Evolutionary conservation across 2,329 filamentous ascomycete genomes (phyloP), one percentile per base, ranked within the genome.

Genomic region (Fusarium tuaranense): DNA sequence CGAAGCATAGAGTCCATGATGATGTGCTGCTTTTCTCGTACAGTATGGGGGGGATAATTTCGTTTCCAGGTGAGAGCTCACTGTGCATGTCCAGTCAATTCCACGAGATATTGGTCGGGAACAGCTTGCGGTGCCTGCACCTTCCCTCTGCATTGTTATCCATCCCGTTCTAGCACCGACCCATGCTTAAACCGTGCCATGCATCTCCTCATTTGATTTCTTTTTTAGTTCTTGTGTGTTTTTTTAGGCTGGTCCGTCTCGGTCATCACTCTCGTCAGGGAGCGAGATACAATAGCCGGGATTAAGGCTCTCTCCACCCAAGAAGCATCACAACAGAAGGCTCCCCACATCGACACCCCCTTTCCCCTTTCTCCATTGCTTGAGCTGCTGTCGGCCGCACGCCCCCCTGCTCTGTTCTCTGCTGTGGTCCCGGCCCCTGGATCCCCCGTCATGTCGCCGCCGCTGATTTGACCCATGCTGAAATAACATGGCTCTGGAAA

Each of bases 191-290:
- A 32, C 30, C 59, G 46, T 30, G 34, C 53, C 27, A 58, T 53
- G 27, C 25, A 32, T 55, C 27, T 57, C 62, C 32, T 34, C 27
- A 44, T 62, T 53, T 39, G 53, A 65, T 65, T 63, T 55, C 36
- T 57, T 74, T 70, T 74, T 72, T 74, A 63, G 64, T 71, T 32
- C 62, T 30, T 65, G 13, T 44, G 39, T 27, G 32, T 36, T 51
- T 63, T 63, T 53, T 63, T 53, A 27, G 61, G 36, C 30, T 69
- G 55, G 51, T 34, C 64, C 32, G 30, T 44, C 65, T 78, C 74
- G 70, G 76, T 70, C 69, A 68, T 77, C 48, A 59, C 67, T 67
- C 72, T 74, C 25, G 74, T 72, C 72, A 70, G 64, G 71, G 76
- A 64, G 65, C 67, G 39, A 74, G 74, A 77, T 32, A 32, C 69